phyloP scores from a whole-genome alignment of 106 monocot genomes.

The Alisma plantagoaquatica region DNA sequence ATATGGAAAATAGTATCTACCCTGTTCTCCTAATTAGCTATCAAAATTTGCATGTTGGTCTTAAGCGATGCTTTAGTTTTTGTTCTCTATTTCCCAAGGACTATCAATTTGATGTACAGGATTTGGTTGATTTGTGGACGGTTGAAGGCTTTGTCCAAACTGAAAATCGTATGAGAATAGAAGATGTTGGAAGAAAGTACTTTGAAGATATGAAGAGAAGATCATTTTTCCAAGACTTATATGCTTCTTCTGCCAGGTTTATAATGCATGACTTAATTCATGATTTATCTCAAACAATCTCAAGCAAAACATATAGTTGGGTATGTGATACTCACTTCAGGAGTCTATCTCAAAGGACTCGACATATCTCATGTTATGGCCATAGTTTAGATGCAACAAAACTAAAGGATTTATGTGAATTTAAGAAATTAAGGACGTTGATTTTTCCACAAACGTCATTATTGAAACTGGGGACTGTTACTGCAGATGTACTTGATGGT shows the following conservation, averaged over 20 bases:
- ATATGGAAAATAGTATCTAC: background rate
- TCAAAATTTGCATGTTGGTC: background rate
- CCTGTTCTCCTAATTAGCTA: constrained; percentile 10
- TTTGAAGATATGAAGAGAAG: constrained; percentile 2
- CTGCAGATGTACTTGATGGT: background rate
- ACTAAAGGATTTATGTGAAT: background rate
- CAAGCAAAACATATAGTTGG: background rate
- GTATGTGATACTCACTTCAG: background rate
- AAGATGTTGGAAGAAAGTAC: background rate
- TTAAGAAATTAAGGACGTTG: background rate
- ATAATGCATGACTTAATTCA: constrained; percentile 5
- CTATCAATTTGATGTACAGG: background rate
- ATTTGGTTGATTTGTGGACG: constrained; percentile 2
- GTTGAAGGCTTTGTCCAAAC: background rate
- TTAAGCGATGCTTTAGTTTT: constrained; percentile 7
- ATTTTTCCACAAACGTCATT: background rate
- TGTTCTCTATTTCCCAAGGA: constrained; percentile 10
- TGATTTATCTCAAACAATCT: constrained; percentile 9
- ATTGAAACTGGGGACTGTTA: background rate
- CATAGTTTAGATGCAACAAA: no score
- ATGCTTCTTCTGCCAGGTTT: background rate
- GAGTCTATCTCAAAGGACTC: background rate
- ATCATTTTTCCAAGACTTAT: background rate
- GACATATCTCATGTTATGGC: background rate
- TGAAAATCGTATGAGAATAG: background rate